Evolutionary conservation across 345 rosid genomes (phyloP).

Genomic region (Anastatica hierochuntica): DNA sequence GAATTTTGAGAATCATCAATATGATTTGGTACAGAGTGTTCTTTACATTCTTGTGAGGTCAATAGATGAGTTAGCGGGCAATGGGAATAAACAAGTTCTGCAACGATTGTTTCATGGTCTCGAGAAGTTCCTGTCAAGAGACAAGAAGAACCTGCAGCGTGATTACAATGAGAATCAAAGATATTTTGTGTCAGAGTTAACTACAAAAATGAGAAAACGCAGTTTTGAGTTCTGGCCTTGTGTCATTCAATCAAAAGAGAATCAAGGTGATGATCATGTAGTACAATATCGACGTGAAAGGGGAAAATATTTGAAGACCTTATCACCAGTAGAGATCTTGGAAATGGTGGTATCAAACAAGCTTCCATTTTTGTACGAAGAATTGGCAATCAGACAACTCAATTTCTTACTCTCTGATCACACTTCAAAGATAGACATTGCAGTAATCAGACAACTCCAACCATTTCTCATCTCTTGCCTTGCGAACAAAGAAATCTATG

Average conservation of each 20-base stretch:
- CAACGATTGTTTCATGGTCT: not conserved
- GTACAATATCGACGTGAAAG: not conserved
- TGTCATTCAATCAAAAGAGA: no score
- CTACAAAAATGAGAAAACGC: not conserved
- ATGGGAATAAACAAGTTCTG: not conserved
- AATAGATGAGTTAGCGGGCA: not conserved
- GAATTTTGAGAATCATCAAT: not conserved
- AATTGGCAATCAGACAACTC: not conserved
- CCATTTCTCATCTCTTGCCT: slow-evolving; percentile 8
- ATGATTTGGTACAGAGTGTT: not conserved
- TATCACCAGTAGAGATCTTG: not conserved
- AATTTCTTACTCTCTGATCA: not conserved
- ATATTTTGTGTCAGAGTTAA: not conserved
- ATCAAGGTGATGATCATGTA: not conserved
- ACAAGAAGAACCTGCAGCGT: not conserved
- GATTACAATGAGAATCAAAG: not conserved
- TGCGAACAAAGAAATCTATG: not conserved
- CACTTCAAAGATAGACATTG: not conserved
- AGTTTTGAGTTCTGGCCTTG: no score
- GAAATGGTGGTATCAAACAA: not conserved
- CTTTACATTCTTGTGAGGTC: not conserved
- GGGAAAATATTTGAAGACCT: not conserved
- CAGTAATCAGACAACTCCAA: not conserved
- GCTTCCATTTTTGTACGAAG: not conserved
- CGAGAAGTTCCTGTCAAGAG: not conserved